Base-by-base conservation (phyloP, 768 basidiomycete species). In the Kwoniella dendrophila region DNA sequence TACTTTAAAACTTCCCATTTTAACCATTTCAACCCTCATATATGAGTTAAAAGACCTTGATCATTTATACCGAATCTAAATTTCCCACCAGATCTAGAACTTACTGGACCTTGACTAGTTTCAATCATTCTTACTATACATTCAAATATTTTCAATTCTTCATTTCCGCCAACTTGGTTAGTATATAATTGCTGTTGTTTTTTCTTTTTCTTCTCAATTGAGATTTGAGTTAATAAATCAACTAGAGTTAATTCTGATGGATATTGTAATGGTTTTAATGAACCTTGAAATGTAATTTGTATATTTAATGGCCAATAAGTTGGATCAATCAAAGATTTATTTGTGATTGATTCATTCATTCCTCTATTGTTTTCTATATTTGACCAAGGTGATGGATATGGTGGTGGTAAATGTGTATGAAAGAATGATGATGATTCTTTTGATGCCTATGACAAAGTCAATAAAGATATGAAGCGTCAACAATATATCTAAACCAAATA, bases 281-380 rank as follows among this genome's bases (percentile, higher is more conserved):
- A 53, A n/a, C 71, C 71, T n/a, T 41, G n/a, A 4, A 71, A 48
- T n/a, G 68, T 71, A 41, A 75, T 52, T 59, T 75, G 69, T 22
- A 73, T 68, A 26, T 69, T 73, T 20, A 75, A 33, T 29, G 69
- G 71, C 71, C 71, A 72, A 38, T 45, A 32, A 1, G 38, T 40
- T 1, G 59, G 54, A 36, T 32, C 16, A n/a, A n/a, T n/a, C n/a
- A n/a, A n/a, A n/a, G n/a, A n/a, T n/a, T n/a, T n/a, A n/a, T n/a
- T n/a, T n/a, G n/a, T n/a, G n/a, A n/a, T n/a, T n/a, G n/a, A n/a
- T n/a, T n/a, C n/a, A n/a, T n/a, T n/a, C n/a, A n/a, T n/a, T n/a
- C n/a, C n/a, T n/a, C n/a, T n/a, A n/a, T n/a, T n/a, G n/a, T n/a
- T n/a, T n/a, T n/a, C n/a, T n/a, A 18, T 24, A 33, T 32, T 50